Percentiles rank a stretch among this genome's conserved stretches.
These are phyloP conservation scores for Monilinia laxa DNA, from an alignment of 2,329 filamentous ascomycete species.

Conservation along the genomic window DNA sequence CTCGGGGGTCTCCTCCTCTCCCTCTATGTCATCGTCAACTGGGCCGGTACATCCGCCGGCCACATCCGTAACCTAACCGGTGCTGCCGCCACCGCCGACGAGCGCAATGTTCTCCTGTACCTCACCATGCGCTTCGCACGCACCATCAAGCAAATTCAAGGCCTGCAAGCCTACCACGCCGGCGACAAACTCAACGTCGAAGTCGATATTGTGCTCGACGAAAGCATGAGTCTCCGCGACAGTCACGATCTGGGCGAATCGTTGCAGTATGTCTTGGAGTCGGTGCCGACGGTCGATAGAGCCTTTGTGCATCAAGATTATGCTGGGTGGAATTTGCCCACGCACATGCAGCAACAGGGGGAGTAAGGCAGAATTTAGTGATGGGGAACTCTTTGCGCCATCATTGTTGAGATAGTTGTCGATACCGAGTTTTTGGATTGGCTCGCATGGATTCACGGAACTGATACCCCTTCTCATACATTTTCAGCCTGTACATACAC, in stretches of 20 bases:
- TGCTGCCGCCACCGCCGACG: constrained; percentile 52
- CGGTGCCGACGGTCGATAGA: constrained; percentile 44
- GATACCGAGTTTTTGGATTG: neutral
- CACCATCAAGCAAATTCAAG: constrained; percentile 55
- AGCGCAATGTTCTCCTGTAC: constrained; percentile 58
- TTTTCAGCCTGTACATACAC: neutral
- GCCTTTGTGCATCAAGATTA: constrained; percentile 46
- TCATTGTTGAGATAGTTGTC: neutral
- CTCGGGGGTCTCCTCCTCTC: constrained; percentile 62
- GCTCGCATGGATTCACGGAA: neutral
- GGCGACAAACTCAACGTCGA: constrained; percentile 64
- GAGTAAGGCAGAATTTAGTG: neutral
- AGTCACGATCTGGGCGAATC: constrained; percentile 63
- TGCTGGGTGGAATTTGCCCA: constrained; percentile 40
- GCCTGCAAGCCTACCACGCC: constrained; percentile 57
- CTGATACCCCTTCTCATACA: neutral
- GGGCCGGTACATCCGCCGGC: constrained; percentile 60
- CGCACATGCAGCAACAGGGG: constrained; percentile 41
- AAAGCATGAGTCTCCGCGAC: constrained; percentile 51
- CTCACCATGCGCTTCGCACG: constrained; percentile 58
- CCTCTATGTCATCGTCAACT: constrained; percentile 68
- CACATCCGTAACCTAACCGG: constrained; percentile 60
- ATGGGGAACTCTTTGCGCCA: neutral
- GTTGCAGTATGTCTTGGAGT: constrained; percentile 61
- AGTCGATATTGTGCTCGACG: constrained; percentile 58